Evolutionary conservation across 2,329 filamentous ascomycete genomes (phyloP).

Genomic region (Camptophora hylomeconis): DNA sequence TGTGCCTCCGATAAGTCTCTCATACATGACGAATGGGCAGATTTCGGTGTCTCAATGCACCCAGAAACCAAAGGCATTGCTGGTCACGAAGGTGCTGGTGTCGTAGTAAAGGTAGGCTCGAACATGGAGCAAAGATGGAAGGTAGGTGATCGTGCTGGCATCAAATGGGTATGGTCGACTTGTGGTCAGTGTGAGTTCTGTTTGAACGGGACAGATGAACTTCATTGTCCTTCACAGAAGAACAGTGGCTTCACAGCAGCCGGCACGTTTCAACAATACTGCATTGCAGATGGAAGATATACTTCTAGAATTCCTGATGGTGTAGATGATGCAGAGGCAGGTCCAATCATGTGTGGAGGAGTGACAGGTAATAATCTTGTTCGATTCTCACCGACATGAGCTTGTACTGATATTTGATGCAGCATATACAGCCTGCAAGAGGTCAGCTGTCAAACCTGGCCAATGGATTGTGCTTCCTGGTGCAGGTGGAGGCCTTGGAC

Average conservation of each 20-base stretch:
- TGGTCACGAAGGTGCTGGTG: conserved; percentile 56
- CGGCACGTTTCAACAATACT: conserved; percentile 27
- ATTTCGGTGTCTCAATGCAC: conserved; percentile 14
- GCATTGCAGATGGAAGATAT: conserved; percentile 23
- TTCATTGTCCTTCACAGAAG: conserved; percentile 24
- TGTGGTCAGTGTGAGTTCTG: conserved; percentile 78
- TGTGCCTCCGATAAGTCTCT: conserved; percentile 60
- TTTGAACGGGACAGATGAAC: conserved; percentile 27
- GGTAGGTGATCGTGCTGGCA: conserved; percentile 72
- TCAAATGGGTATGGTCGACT: conserved; percentile 84
- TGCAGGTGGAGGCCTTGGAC: conserved; percentile 21
- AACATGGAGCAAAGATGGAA: conserved; percentile 59
- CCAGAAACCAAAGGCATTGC: conserved; percentile 15
- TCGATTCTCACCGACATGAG: background rate
- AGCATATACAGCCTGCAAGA: conserved; percentile 26
- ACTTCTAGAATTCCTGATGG: conserved; percentile 24
- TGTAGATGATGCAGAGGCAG: conserved; percentile 25
- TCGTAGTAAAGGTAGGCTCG: conserved; percentile 67
- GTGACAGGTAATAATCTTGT: conserved; percentile 16
- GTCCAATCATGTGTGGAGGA: conserved; percentile 27
- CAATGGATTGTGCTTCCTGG: conserved; percentile 20
- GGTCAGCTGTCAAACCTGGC: conserved; percentile 23
- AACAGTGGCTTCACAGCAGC: conserved; percentile 26
- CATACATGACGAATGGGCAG: conserved; percentile 16
- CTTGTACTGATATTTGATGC: no score